Base-by-base conservation (phyloP, 768 basidiomycete genomes). In the Trametes maxima region DNA sequence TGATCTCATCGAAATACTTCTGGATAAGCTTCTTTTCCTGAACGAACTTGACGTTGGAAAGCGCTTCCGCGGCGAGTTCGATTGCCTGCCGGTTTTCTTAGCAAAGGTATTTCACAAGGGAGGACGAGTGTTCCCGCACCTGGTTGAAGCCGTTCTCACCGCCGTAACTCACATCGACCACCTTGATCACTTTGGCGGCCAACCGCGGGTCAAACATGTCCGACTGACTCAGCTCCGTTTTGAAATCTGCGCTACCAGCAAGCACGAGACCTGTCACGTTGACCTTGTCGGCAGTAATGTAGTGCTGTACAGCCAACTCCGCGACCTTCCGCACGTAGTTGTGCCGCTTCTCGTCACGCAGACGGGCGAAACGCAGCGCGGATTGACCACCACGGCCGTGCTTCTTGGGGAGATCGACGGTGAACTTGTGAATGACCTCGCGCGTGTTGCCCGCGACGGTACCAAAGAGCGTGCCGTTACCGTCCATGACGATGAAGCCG, bases 381-480 rank as follows among this genome's bases (percentile, higher is more conserved):
- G 97, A 98, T 77, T 99, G 97, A 76, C 97, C 97, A 86, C 97
- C 97, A 82, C 97, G 95, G 65, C 96, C 96, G 75, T 98, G 97
- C 81, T 99, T 99, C 82, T 99, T 99, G 44, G 97, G 97, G 11
- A 98, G 84, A 76, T 98, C 97, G 73, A 99, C 97, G 19, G 94
- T 94, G 80, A 98, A 98, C 77, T 98, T 98, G 80, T 99, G 97
- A 58, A 96, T 82, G 54, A 99, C 86, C 67, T 98, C 95, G 65
- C 97, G 94, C 19, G 97, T 96, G 77, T 98, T 98, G 49, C 97
- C 97, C 0, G 96, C 87, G 57, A 99, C 85, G 4, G 90, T 92
- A 59, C 97, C 97, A 69, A 98, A 98, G 37, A 99, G 88, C 5
- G 94, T 92, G 39, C 96, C 96, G 75, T 97, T 98, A 80, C 94